Evolutionary conservation across 306 rosid species (phyloP).

Genomic region (Aeschynomene evenia): DNA sequence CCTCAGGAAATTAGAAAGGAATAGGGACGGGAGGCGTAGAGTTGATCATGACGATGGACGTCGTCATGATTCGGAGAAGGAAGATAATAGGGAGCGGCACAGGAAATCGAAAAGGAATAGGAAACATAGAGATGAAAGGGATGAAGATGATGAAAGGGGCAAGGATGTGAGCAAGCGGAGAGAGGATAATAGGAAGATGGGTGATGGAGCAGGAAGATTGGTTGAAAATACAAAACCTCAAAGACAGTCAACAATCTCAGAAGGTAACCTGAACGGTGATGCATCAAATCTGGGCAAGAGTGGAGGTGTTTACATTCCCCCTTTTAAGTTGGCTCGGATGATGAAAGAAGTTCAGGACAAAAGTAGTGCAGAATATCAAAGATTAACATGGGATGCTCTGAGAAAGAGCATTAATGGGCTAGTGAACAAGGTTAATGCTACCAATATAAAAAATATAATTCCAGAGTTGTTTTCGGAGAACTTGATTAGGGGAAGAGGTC

Average conservation of each 20-base stretch:
- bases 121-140: neutral
- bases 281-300: too few species aligned
- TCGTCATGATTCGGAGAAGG: neutral
- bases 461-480: slow-evolving; percentile 82
- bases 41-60: neutral
- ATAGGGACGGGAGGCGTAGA: too few species aligned
- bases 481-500: slow-evolving; percentile 87
- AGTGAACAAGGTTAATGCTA: slow-evolving; percentile 90
- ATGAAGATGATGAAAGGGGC: too few species aligned
- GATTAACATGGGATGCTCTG: slow-evolving; percentile 95
- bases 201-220: too few species aligned
- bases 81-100: neutral
- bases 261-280: too few species aligned
- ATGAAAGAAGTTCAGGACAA: slow-evolving; percentile 88
- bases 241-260: too few species aligned
- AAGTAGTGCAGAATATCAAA: slow-evolving; percentile 77
- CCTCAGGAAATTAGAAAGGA: neutral
- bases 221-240: too few species aligned
- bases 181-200: too few species aligned
- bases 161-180: too few species aligned
- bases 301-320: slow-evolving; percentile 94
- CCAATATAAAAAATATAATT: slow-evolving; percentile 81
- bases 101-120: neutral
- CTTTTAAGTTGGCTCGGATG: slow-evolving; percentile 90
- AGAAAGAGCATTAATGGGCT: slow-evolving; percentile 94